A percentile compares a stretch with the other conserved stretches of the same genome.
phyloP scores from a whole-genome alignment of 2,329 filamentous ascomycete species.

The Aspergillus ibericus region DNA sequence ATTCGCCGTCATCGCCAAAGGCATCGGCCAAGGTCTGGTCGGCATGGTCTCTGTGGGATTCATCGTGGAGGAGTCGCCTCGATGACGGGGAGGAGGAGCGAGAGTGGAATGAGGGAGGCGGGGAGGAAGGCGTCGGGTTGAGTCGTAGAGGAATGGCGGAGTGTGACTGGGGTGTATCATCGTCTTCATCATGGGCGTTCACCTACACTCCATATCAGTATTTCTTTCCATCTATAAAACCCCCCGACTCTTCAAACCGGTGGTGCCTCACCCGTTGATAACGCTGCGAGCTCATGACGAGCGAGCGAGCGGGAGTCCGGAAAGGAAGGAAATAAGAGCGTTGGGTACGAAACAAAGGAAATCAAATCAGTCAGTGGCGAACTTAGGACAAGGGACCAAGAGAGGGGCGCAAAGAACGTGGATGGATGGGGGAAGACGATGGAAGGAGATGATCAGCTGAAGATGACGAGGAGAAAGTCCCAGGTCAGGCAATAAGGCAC shows the following conservation, averaged over 20 bases:
- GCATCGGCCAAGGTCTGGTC: conserved; percentile 87
- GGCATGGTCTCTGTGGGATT: conserved; percentile 57
- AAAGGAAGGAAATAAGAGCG: conserved; percentile 7
- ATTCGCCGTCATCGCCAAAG: conserved; percentile 79
- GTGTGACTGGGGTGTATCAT: conserved; percentile 32
- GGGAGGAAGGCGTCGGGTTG: conserved; percentile 40
- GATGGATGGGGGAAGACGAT: conserved; percentile 26
- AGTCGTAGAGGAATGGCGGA: conserved; percentile 31
- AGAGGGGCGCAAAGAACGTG: conserved; percentile 22
- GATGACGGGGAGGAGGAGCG: conserved; percentile 68
- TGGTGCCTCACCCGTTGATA: conserved; percentile 46
- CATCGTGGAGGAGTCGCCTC: conserved; percentile 54
- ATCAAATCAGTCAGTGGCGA: conserved; percentile 5
- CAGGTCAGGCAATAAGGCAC: conserved; percentile 7
- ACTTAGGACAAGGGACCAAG: conserved; percentile 12
- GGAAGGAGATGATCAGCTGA: conserved; percentile 15
- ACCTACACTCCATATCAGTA: conserved; percentile 33
- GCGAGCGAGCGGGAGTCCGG: conserved; percentile 32
- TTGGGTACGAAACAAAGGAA: conserved; percentile 16
- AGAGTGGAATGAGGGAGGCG: conserved; percentile 80
- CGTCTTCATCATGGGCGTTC: conserved; percentile 46
- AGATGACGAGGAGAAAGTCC: conserved; percentile 10
- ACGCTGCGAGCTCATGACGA: conserved; percentile 51
- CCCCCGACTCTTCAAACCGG: conserved; percentile 11
- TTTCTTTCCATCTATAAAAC: background rate